phyloP scores from a whole-genome alignment of 768 basidiomycete species.

The Trametes villosa region DNA sequence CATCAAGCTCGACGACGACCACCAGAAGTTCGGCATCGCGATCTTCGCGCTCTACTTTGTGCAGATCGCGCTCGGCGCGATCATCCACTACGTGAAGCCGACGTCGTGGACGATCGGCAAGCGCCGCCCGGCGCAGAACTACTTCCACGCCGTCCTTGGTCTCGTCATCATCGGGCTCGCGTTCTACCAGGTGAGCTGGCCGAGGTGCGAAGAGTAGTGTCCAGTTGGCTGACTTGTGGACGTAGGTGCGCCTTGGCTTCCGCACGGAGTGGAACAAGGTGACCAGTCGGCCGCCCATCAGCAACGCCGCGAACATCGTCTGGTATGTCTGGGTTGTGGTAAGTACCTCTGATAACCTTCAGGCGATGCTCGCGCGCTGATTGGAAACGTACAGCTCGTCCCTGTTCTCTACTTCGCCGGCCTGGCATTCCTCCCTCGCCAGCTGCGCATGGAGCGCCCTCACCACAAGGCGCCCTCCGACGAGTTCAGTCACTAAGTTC shows the following conservation, averaged over 20 bases:
- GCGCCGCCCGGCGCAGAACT: constrained; percentile 50
- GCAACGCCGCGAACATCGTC: constrained; percentile 34
- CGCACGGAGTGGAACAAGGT: constrained; percentile 35
- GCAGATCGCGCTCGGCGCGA: constrained; percentile 51
- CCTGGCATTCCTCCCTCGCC: constrained; percentile 34
- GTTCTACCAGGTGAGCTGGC: constrained; percentile 43
- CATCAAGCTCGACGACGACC: constrained; percentile 46
- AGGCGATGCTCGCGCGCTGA: background rate
- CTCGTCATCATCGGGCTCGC: constrained; percentile 57
- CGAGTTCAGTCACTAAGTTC: background rate
- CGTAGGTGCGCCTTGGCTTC: constrained; percentile 48
- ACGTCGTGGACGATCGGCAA: constrained; percentile 38
- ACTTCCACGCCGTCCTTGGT: constrained; percentile 51
- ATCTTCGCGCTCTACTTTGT: constrained; percentile 57
- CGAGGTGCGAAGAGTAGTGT: background rate
- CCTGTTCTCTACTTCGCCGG: constrained; percentile 36
- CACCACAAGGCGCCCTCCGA: constrained; percentile 12
- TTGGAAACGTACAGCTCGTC: constrained; percentile 26
- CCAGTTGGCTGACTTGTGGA: background rate
- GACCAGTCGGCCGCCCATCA: constrained; percentile 31
- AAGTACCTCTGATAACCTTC: constrained; percentile 47
- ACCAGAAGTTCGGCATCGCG: constrained; percentile 55
- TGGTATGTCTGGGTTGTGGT: constrained; percentile 51
- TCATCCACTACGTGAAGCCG: constrained; percentile 59
- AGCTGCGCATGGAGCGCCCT: constrained; percentile 36